phyloP scores from a whole-genome alignment of 1,284 basidiomycete species.

The Austroboletus rostrupii region DNA sequence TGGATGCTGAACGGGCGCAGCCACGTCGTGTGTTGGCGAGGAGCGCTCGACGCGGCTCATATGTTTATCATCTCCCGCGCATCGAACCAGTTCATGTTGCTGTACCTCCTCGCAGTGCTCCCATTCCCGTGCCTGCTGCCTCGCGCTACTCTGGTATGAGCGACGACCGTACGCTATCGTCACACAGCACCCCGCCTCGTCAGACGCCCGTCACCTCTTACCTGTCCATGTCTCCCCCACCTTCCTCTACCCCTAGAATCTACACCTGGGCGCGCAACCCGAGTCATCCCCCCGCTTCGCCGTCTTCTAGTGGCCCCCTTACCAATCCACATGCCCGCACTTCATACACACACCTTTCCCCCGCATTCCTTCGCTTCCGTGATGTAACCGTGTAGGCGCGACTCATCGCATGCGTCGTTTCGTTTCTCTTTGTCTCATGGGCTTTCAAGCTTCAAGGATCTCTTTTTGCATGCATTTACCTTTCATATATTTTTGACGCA shows the following conservation, averaged over 20 bases:
- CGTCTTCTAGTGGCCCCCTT: constrained; percentile 35
- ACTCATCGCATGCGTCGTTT: not conserved
- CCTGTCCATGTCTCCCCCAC: constrained; percentile 44
- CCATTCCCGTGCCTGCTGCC: constrained; percentile 27
- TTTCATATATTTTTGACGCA: constrained; percentile 24
- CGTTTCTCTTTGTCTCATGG: not conserved
- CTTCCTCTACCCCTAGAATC: constrained; percentile 43
- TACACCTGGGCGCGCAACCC: constrained; percentile 37
- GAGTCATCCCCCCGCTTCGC: constrained; percentile 23
- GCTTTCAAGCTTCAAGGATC: constrained; percentile 10
- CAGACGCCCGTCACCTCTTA: constrained; percentile 26
- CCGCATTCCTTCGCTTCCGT: constrained; percentile 28
- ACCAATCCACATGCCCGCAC: constrained; percentile 47
- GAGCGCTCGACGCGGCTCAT: not conserved
- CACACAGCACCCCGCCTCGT: constrained; percentile 28
- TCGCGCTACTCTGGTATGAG: constrained; percentile 17
- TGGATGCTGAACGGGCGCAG: constrained; percentile 4
- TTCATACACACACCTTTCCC: constrained; percentile 45
- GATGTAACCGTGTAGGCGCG: constrained; percentile 25
- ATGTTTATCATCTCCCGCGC: constrained; percentile 3
- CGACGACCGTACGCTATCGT: constrained; percentile 20
- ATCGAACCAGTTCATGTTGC: constrained; percentile 4
- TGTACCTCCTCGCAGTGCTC: constrained; percentile 24
- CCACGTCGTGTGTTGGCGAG: constrained; percentile 1
- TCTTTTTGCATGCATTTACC: constrained; percentile 16